These are phyloP conservation scores for Yarrowia hollandica DNA, from an alignment of 805 yeast species.

Conservation along the genomic window DNA sequence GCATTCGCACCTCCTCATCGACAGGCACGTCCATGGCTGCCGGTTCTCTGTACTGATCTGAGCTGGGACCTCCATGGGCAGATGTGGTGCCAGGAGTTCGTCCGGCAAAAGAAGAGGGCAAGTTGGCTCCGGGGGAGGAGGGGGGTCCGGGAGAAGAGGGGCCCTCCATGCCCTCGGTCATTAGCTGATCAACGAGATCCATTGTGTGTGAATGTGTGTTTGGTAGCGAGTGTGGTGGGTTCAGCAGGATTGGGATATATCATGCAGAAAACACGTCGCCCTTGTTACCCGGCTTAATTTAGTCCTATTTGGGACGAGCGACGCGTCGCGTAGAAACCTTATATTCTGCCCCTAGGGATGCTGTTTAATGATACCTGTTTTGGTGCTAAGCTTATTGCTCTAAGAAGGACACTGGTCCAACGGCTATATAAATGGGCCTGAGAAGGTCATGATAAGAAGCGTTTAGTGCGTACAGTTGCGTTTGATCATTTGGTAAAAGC, in stretches of 20 bases:
- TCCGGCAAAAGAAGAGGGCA: slow-evolving; percentile 20
- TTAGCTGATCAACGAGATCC: slow-evolving; percentile 25
- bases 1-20: slow-evolving; percentile 23
- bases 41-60: slow-evolving; percentile 3
- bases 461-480: too few species aligned
- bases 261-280: slow-evolving; percentile 21
- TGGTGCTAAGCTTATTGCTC: too few species aligned
- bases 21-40: neutral
- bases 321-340: slow-evolving; percentile 3
- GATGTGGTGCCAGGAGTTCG: slow-evolving; percentile 20
- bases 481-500: too few species aligned
- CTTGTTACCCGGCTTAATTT: slow-evolving; percentile 18
- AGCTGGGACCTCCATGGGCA: slow-evolving; percentile 22
- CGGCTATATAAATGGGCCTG: too few species aligned
- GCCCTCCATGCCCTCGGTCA: slow-evolving; percentile 22
- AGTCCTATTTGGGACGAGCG: neutral
- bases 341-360: neutral
- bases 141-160: slow-evolving; percentile 28
- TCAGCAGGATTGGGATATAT: neutral
- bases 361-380: too few species aligned
- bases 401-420: too few species aligned
- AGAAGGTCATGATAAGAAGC: too few species aligned
- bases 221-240: slow-evolving; percentile 1
- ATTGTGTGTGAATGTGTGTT: neutral
- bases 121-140: slow-evolving; percentile 21